A percentile compares a stretch with the other conserved stretches of the same genome.
Conservation (phyloP, 768 basidiomycete species). For the Hypsizygus marmoreus region DNA sequence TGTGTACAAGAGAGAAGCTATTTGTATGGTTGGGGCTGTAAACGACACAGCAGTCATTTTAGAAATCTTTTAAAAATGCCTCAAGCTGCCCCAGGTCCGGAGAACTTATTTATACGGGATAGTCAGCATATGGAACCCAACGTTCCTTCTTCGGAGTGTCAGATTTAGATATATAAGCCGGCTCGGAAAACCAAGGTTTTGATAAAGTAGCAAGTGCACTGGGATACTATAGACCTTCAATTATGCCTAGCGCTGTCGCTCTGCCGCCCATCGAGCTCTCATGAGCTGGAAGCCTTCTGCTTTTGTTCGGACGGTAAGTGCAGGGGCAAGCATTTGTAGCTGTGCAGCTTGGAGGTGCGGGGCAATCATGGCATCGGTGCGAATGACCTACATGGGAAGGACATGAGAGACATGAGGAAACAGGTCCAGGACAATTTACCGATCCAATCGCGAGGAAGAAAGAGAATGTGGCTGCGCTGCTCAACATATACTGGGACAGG, state of each 20-base stretch:
- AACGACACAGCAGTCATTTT: too few species aligned
- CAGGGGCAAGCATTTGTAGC: slow-evolving; percentile 55
- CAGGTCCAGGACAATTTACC: slow-evolving; percentile 41
- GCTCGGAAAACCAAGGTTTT: too few species aligned
- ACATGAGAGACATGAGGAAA: slow-evolving; percentile 1
- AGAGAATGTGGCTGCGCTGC: slow-evolving; percentile 94
- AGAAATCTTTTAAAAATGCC: too few species aligned
- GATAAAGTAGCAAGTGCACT: too few species aligned
- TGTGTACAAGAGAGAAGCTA: too few species aligned
- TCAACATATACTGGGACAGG: slow-evolving; percentile 97
- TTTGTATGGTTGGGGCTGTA: too few species aligned
- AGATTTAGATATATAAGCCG: too few species aligned
- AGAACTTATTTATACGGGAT: too few species aligned
- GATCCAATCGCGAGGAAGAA: slow-evolving; percentile 97
- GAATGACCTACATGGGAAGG: slow-evolving; percentile 77
- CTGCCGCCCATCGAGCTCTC: slow-evolving; percentile 75
- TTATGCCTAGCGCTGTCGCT: slow-evolving; percentile 48
- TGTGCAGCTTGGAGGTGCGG: slow-evolving; percentile 66
- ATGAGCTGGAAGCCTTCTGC: slow-evolving; percentile 71
- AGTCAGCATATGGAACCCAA: too few species aligned
- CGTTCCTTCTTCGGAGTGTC: too few species aligned
- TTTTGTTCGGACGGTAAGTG: slow-evolving; percentile 56
- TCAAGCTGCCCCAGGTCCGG: too few species aligned
- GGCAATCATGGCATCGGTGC: slow-evolving; percentile 68
- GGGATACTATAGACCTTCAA: too few species aligned